Base-by-base conservation (phyloP, 768 basidiomycete genomes). In the Austroboletus festivus region DNA sequence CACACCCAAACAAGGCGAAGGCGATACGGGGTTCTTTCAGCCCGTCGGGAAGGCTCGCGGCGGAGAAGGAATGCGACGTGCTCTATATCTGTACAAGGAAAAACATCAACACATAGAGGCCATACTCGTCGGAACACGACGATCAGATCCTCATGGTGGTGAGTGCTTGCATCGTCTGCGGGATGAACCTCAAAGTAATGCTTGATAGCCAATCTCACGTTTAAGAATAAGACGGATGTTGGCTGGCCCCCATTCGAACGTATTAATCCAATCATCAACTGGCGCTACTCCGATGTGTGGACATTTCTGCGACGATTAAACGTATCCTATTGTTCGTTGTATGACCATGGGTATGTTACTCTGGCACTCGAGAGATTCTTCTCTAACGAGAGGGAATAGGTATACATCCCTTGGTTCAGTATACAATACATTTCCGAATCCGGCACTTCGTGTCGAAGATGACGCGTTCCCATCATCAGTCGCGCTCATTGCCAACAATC, bases 401-500 rank as follows among this genome's bases (percentile, higher is more conserved):
- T 99, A 95, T 68, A 99, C 96, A 3, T 97, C 95, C 5, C 81
- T 99, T 18, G 95, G 96, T 16, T 96, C 94, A 11, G 93, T 88
- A 8, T 90, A 82, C 69, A 96, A 98, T 70, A 98, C 96, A 0
- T 86, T 85, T 63, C 93, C 85, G 0, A 98, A 98, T 60, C 94
- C 95, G 2, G 84, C 89, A 1, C 80, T 97, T 3, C 72, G 64
- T 38, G 47, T 71, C 24, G 46, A 44, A n/a, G 49, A 56, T 13
- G 49, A 52, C 22, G n/a, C 34, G 1, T 51, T 58, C 41, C 60
- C 53, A 23, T 31, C 56, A 50, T 54, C 58, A 28, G 47, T 62
- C 35, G 54, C 58, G 4, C 37, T 64, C 22, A 48, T 68, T 26
- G 59, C 57, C 42, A 34, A 48, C 22, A 47, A 57, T 19, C 55